A percentile compares a stretch with the other conserved stretches of the same genome.
Evolutionary conservation across 2,329 filamentous ascomycete genomes (phyloP).

Genomic region (Cephalotrichum gorgonifer): DNA sequence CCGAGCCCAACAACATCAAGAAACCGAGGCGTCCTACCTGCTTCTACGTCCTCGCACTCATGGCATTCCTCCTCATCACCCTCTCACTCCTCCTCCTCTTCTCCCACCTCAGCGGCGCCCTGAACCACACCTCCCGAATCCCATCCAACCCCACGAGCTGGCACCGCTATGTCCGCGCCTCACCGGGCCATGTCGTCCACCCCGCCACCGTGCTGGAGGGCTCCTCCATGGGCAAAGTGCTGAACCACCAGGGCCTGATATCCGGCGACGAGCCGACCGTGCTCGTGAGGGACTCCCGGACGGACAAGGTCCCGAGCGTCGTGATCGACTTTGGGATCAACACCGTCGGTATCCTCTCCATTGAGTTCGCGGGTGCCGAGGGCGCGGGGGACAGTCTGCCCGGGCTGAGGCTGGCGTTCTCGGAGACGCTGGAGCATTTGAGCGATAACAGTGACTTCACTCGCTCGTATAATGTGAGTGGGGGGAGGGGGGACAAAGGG

Average conservation of each 20-base stretch:
- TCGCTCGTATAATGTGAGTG: conserved; percentile 30
- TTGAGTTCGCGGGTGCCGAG: conserved; percentile 27
- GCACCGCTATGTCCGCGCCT: conserved; percentile 6
- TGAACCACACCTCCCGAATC: not conserved
- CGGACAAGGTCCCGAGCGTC: conserved; percentile 20
- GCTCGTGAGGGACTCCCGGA: not conserved
- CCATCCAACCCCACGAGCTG: conserved; percentile 1
- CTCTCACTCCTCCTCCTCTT: not conserved
- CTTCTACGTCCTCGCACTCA: not conserved
- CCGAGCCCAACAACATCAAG: not conserved
- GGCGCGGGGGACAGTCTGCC: conserved; percentile 17
- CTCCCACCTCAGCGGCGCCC: not conserved
- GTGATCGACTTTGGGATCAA: conserved; percentile 41
- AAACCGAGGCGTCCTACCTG: not conserved
- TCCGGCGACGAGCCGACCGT: conserved; percentile 1
- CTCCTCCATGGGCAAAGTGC: conserved; percentile 1
- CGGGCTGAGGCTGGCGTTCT: conserved; percentile 36
- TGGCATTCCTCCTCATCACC: not conserved
- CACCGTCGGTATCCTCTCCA: conserved; percentile 29
- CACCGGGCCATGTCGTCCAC: not conserved
- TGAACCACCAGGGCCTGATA: conserved; percentile 2
- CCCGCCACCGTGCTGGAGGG: conserved; percentile 3
- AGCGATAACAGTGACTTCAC: conserved; percentile 35
- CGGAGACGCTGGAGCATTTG: conserved; percentile 34
- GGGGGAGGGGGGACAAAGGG: too few relatives aligned